Percentiles rank a stretch among this genome's conserved stretches.
These are phyloP conservation scores for Esteya vermicola DNA, from an alignment of 2,329 filamentous ascomycete species.

Conservation along the genomic window DNA sequence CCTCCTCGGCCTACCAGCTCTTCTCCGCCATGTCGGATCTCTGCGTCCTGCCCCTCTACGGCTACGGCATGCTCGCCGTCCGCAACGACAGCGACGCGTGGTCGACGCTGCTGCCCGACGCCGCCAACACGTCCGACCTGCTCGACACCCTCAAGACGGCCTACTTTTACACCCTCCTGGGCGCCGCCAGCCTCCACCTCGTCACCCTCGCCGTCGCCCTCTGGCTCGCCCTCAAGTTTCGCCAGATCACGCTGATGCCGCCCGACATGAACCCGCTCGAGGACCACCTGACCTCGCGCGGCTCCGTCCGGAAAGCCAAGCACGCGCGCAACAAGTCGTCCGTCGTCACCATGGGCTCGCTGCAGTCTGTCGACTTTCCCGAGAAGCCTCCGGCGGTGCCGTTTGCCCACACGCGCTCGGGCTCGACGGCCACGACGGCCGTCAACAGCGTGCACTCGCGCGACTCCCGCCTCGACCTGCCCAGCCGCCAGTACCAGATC, in stretches of 20 bases:
- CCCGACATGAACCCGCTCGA: slow-evolving; percentile 95
- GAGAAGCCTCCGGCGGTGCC: slow-evolving; percentile 55
- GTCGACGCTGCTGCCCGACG: slow-evolving; percentile 51
- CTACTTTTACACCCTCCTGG: slow-evolving; percentile 54
- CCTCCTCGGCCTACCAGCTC: slow-evolving; percentile 75
- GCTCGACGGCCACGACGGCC: slow-evolving; percentile 33
- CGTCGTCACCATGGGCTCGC: slow-evolving; percentile 29
- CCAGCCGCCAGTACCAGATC: slow-evolving; percentile 41
- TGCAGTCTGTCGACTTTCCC: slow-evolving; percentile 16
- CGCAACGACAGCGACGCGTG: slow-evolving; percentile 37
- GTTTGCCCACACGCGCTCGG: slow-evolving; percentile 64
- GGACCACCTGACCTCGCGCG: slow-evolving; percentile 62
- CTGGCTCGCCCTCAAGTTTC: slow-evolving; percentile 67
- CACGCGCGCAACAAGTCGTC: slow-evolving; percentile 66
- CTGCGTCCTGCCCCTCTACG: slow-evolving; percentile 38
- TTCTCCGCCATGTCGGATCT: slow-evolving; percentile 66
- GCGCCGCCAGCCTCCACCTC: slow-evolving; percentile 52
- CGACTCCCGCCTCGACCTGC: slow-evolving; percentile 39
- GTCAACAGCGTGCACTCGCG: slow-evolving; percentile 20
- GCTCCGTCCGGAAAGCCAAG: slow-evolving; percentile 8
- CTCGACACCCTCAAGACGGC: slow-evolving; percentile 53
- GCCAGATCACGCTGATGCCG: slow-evolving; percentile 66
- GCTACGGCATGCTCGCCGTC: slow-evolving; percentile 35
- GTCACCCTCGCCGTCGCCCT: slow-evolving; percentile 56
- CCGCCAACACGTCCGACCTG: slow-evolving; percentile 36